Percentiles rank a stretch among this genome's conserved stretches.
Evolutionary conservation across 768 basidiomycete genomes (phyloP).

Genomic region (Macrolepiota fuliginosa): DNA sequence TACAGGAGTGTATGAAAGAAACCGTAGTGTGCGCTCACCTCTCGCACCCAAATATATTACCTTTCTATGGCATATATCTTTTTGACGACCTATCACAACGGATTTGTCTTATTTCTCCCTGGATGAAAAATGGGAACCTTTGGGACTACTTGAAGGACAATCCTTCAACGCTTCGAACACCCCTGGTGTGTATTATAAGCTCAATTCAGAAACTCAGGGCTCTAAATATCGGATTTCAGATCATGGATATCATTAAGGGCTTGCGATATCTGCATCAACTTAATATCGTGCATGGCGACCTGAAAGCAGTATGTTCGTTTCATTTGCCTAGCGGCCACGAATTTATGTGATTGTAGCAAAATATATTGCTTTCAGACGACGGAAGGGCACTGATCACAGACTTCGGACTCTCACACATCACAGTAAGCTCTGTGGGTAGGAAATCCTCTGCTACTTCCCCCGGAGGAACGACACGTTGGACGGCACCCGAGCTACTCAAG

Average conservation of each 20-base stretch:
- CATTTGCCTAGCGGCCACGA: no score
- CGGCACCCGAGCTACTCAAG: slow-evolving; percentile 5
- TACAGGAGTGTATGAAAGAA: slow-evolving; percentile 17
- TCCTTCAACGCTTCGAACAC: slow-evolving; percentile 10
- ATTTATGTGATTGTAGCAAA: not conserved
- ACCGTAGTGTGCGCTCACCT: slow-evolving; percentile 31
- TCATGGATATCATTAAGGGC: not conserved
- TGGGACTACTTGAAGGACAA: slow-evolving; percentile 13
- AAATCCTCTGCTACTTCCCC: not conserved
- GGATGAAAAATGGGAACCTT: slow-evolving; percentile 20
- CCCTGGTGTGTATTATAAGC: slow-evolving; percentile 7
- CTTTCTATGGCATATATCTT: slow-evolving; percentile 30
- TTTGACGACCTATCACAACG: not conserved
- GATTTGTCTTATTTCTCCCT: slow-evolving; percentile 20
- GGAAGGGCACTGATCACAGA: slow-evolving; percentile 3
- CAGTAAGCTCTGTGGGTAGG: not conserved
- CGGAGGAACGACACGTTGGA: not conserved
- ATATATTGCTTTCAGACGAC: not conserved
- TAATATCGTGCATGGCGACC: slow-evolving; percentile 1
- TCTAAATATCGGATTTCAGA: not conserved
- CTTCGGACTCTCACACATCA: not conserved
- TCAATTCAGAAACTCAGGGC: not conserved
- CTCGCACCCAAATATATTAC: slow-evolving; percentile 32
- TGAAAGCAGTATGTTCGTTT: slow-evolving; percentile 1
- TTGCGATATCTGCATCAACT: not conserved